Evolutionary conservation across 768 basidiomycete genomes (phyloP), one percentile per base, ranked within the genome.

Genomic region (Terana coerulea): DNA sequence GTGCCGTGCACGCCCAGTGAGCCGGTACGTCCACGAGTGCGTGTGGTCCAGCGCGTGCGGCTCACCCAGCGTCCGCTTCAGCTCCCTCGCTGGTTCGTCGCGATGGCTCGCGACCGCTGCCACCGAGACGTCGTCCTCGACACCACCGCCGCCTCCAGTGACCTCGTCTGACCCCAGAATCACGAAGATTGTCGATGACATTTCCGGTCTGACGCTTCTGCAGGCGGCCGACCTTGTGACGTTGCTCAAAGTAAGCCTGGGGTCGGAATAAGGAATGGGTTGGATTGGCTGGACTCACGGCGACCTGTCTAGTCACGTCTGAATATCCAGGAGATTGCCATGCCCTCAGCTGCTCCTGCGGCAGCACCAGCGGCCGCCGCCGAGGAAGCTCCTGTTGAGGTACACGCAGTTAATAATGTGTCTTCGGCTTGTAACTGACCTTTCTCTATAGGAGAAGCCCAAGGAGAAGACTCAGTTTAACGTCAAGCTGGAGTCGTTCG

Each of bases 381-480:
- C 1, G 90, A 87, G 50, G 85, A 82, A 55, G 78, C 84, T 46
- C 75, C 75, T 15, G 78, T 56, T 17, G 84, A 84, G 69, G 90
- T 89, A 57, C 51, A 81, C 69, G 19, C 14, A 3, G 21, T 58
- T 37, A 19, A 2, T 21, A 10, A 42, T 30, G 11, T 31, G 7
- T 47, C 22, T 25, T n/a, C 3, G 12, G 29, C 11, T 35, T 35
- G 25, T 40, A 30, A 21, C 40, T 52, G 19, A 46, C 7, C 9
- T 15, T 7, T 30, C n/a, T 36, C n/a, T 28, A 25, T 56, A 92
- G 86, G 92, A 93, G 69, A 97, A 95, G 65, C 94, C 94, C 43
- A 98, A 97, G 74, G 97, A 98, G 75, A 98, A 98, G 84, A 97
- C 94, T 15, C 79, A 95, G 29, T 99, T 99, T 74, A 95, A 86